These are phyloP conservation scores for Gossypium raimondii DNA, from an alignment of 345 rosid genomes.

Conservation along the genomic window DNA sequence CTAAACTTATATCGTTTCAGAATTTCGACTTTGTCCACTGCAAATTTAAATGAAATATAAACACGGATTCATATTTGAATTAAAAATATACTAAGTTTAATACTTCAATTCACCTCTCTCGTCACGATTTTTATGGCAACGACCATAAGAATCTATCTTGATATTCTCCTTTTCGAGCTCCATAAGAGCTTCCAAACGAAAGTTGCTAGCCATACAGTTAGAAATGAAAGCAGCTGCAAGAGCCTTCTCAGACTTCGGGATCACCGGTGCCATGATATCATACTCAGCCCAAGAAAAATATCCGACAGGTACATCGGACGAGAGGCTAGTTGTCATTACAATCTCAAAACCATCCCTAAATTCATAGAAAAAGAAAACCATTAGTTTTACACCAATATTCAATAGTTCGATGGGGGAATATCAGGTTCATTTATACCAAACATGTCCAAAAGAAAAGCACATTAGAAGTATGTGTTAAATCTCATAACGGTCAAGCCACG, in stretches of 20 bases:
- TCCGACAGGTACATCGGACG: slow-evolving; percentile 98
- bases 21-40: slow-evolving; percentile 87
- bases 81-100: neutral
- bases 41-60: slow-evolving; percentile 16
- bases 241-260: slow-evolving; percentile 76
- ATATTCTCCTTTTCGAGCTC: slow-evolving; percentile 53
- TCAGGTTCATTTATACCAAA: neutral
- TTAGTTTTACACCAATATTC: slow-evolving; percentile 7
- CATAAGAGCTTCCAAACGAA: slow-evolving; percentile 77
- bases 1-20: slow-evolving; percentile 87
- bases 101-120: slow-evolving; percentile 48
- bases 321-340: slow-evolving; percentile 94
- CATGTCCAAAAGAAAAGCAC: neutral
- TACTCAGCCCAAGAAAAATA: slow-evolving; percentile 99
- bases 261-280: slow-evolving; percentile 87
- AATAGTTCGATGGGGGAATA: neutral
- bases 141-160: slow-evolving; percentile 83
- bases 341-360: slow-evolving; percentile 65
- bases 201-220: slow-evolving; percentile 83
- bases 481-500: neutral
- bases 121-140: slow-evolving; percentile 71
- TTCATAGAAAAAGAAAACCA: slow-evolving; percentile 13
- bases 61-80: neutral
- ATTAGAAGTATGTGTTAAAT: neutral
- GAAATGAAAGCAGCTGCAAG: slow-evolving; percentile 97